phyloP scores from a whole-genome alignment of 768 basidiomycete genomes.

The Dendrothele bispora region DNA sequence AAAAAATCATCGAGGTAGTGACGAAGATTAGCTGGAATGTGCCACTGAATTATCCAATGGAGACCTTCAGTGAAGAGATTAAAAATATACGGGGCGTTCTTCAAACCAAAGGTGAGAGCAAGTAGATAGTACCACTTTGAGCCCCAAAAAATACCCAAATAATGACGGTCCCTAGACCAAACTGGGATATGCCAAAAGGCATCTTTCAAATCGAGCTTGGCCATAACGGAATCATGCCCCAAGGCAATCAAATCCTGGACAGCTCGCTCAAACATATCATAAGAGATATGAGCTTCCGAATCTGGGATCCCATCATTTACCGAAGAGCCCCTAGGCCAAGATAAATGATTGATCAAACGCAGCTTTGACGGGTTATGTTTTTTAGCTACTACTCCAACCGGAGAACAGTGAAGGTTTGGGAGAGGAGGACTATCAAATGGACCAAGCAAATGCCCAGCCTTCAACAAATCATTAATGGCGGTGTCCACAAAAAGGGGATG shows the following conservation, averaged over 20 bases:
- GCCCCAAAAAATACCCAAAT: slow-evolving; percentile 32
- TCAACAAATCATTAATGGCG: slow-evolving; percentile 6
- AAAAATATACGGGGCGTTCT: slow-evolving; percentile 37
- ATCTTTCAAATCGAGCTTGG: too few species aligned
- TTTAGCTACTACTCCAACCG: slow-evolving; percentile 21
- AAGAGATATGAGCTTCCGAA: too few species aligned
- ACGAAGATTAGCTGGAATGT: slow-evolving; percentile 27
- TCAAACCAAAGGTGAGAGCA: slow-evolving; percentile 31
- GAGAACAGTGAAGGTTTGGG: slow-evolving; percentile 19
- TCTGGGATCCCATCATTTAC: too few species aligned
- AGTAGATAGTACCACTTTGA: slow-evolving; percentile 25
- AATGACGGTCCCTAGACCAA: slow-evolving; percentile 26
- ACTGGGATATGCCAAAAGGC: slow-evolving; percentile 39
- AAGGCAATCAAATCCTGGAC: too few species aligned
- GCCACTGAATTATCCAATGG: slow-evolving; percentile 37
- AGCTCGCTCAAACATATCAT: too few species aligned
- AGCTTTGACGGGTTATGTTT: slow-evolving; percentile 22
- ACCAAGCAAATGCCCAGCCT: slow-evolving; percentile 16
- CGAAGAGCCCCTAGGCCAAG: too few species aligned
- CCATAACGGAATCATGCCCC: too few species aligned
- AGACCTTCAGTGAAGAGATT: slow-evolving; percentile 39
- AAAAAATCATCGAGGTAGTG: slow-evolving; percentile 39
- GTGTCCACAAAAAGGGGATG: slow-evolving; percentile 6
- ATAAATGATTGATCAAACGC: slow-evolving; percentile 27
- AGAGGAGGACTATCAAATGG: slow-evolving; percentile 20